Evolutionary conservation across 176 grass and related monocot species (phyloP).

Genomic region (Ensete ventricosum): DNA sequence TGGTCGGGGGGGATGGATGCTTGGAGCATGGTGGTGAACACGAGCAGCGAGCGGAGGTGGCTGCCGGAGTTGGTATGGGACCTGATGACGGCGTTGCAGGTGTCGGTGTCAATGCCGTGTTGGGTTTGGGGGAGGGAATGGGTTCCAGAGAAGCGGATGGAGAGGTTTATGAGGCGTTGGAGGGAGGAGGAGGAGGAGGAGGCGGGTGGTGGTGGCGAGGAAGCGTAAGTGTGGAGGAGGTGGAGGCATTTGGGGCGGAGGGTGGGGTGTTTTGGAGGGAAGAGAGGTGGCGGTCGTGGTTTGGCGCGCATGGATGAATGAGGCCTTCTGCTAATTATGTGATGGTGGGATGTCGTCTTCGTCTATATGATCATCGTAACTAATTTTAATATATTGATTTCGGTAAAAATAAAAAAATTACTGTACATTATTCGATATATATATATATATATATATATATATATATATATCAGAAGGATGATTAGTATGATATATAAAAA

Average conservation of each 20-base stretch:
- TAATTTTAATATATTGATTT: too few species aligned
- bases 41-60: constrained; percentile 1
- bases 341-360: too few species aligned
- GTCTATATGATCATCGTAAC: too few species aligned
- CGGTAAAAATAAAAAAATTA: too few species aligned
- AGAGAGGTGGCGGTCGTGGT: background rate
- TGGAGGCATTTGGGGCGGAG: background rate
- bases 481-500: too few species aligned
- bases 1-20: constrained; percentile 7
- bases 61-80: background rate
- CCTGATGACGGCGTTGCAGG: constrained; percentile 16
- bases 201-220: background rate
- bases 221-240: background rate
- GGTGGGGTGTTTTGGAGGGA: background rate
- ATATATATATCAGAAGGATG: too few species aligned
- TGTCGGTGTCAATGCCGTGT: constrained; percentile 4
- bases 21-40: constrained; percentile 15
- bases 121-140: constrained; percentile 7
- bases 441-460: too few species aligned
- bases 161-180: constrained; percentile 4
- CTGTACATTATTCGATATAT: too few species aligned
- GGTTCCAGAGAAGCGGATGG: background rate
- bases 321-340: too few species aligned
- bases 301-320: too few species aligned
- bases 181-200: background rate